Base-by-base conservation (phyloP, 202 grass and related monocot genomes). In the Saccharum hybrid region DNA sequence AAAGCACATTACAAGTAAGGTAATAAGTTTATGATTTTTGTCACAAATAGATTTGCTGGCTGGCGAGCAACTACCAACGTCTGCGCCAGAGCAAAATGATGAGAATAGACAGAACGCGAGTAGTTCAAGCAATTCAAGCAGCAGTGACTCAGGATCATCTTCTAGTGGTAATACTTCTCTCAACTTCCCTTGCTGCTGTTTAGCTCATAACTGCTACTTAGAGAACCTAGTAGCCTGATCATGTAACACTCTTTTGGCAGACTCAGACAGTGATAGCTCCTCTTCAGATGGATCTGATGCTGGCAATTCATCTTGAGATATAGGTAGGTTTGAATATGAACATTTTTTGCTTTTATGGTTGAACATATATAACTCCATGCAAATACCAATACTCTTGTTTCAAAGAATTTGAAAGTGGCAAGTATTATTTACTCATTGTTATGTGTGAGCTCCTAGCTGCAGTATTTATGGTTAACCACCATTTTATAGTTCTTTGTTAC, bases 211-310 rank as follows among this genome's bases (percentile, higher is more conserved):
- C 37, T 84, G 22, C 63, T 85, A 74, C 13, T 8, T 86, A 48
- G 9, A 69, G 36, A 48, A 48, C 67, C 30, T 39, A 26, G 66
- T 79, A 80, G 40, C 14, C 65, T 94, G 68, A 79, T 73, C 41
- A 43, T 46, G 54, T 31, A 64, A 48, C 30, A 74, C 57, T 81
- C 26, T 82, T 78, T 72, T 84, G 51, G 52, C 90, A 97, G 94
- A 94, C 63, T 97, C 94, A 57, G 92, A 94, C 81, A 97, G 92
- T 73, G 94, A 94, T 82, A 94, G 94, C 68, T 97, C 94, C 40
- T 97, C 94, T 77, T 88, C 90, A 39, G 91, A 90, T 91, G 90
- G 89, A 90, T 97, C 92, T 39, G 90, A 87, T 88, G 88, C 78
- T 39, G 87, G 79, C 81, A 84, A 90, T 8, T 84, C 88, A 77